Base-by-base conservation (phyloP, 2,329 filamentous ascomycete species). In the Sphaerostilbella broomeana region DNA sequence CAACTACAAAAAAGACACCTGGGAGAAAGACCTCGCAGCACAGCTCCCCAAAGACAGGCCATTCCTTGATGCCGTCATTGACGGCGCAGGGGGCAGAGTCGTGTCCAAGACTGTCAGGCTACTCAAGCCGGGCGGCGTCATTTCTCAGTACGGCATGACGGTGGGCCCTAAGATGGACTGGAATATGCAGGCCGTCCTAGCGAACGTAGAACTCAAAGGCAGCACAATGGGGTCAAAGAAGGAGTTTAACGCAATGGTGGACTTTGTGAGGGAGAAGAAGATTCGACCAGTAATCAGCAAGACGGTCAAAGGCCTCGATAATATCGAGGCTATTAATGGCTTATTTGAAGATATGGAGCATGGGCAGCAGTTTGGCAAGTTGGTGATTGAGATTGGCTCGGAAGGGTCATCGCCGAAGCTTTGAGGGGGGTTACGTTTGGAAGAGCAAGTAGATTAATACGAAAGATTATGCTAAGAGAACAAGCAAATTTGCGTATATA, bases 101-200 rank as follows among this genome's bases (percentile, higher is more conserved):
- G 75, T 94, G n/a, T 67, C 71, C 25, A 83, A 80, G 58, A 74
- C 77, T 1, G 65, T 71, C 32, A 79, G 69, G 55, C 55, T 95
- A 37, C 67, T 97, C 37, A 89, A 86, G 75, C 62, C 74, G 1
- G 90, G 92, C 5, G 92, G 89, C 39, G 72, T 90, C n/a, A 81
- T 97, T 43, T 76, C 81, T 2, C 70, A 81, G 50, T 97, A 97
- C 59, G 90, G 92, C 45, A 95, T 97, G 90, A 97, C 90, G 0
- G 67, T 85, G 3, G 68, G 72, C 0, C 89, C 90, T 2, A 86
- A 83, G 64, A 90, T 94, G 81, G 79, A 86, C 36, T 95, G 86
- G 74, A 55, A 77, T 10, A 95, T 95, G 85, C 64, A 70, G 44
- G 88, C 88, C 0, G 84, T 92, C 11, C 63, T 97, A 45, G 85